Conservation (phyloP, 805 yeast genomes). For the Yueomyces sinensis region DNA sequence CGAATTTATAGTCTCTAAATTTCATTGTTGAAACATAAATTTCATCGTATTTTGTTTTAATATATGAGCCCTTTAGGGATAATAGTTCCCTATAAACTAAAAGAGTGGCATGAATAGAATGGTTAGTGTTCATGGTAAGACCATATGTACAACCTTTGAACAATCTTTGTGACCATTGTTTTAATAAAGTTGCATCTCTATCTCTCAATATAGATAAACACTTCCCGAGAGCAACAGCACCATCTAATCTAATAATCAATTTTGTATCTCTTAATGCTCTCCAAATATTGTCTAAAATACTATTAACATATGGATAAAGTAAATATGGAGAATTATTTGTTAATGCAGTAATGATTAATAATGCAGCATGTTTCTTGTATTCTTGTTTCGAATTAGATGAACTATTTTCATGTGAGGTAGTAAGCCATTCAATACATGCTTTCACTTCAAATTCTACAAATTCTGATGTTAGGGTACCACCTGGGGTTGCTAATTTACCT, state of each 20-base stretch:
- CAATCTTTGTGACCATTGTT: conserved; percentile 62
- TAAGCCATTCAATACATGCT: conserved; percentile 81
- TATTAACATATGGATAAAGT: conserved; percentile 62
- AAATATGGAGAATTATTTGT: conserved; percentile 82
- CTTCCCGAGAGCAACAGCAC: conserved; percentile 67
- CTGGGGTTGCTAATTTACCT: conserved; percentile 81
- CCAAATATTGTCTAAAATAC: conserved; percentile 77
- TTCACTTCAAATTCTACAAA: conserved; percentile 88
- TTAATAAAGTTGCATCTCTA: conserved; percentile 58
- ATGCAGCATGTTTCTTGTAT: conserved; percentile 80
- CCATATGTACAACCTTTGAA: conserved; percentile 56
- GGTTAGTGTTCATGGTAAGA: conserved; percentile 39
- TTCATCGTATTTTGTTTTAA: conserved; percentile 59
- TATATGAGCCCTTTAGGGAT: conserved; percentile 54
- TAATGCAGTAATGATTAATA: conserved; percentile 65
- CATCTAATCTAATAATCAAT: conserved; percentile 60
- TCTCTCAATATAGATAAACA: conserved; percentile 71
- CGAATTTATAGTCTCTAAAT: conserved; percentile 65
- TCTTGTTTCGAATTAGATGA: conserved; percentile 59
- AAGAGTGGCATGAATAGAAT: conserved; percentile 76
- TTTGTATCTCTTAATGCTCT: conserved; percentile 73
- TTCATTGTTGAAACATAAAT: conserved; percentile 63
- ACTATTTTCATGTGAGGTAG: conserved; percentile 31
- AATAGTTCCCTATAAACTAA: conserved; percentile 72
- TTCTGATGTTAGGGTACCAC: conserved; percentile 80